These are phyloP conservation scores for Saitozyma sp. DNA, from an alignment of 768 basidiomycete species.

Conservation along the genomic window DNA sequence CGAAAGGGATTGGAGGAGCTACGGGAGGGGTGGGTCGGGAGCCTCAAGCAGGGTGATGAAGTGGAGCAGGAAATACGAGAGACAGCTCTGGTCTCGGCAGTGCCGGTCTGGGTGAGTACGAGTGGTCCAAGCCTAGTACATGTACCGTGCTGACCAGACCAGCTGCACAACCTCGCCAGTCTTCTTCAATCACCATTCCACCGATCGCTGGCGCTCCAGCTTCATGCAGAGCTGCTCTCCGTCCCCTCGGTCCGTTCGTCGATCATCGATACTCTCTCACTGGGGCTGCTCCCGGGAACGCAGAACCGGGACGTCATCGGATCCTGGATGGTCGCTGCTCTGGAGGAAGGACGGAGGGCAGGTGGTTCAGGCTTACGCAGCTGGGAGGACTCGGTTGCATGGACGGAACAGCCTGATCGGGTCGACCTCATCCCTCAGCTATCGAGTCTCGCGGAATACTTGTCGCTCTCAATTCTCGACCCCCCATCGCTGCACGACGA, in stretches of 20 bases:
- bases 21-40: constrained; percentile 66
- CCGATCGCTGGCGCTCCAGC: constrained; percentile 63
- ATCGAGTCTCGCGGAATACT: constrained; percentile 40
- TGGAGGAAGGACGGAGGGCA: constrained; percentile 47
- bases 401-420: constrained; percentile 9
- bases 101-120: constrained; percentile 80
- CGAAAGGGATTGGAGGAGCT: constrained; percentile 82
- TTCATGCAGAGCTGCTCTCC: constrained; percentile 67
- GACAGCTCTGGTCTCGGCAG: constrained; percentile 39
- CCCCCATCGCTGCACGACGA: constrained; percentile 48
- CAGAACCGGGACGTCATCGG: constrained; percentile 52
- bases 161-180: constrained; percentile 85
- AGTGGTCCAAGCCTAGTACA: neutral
- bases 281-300: constrained; percentile 44
- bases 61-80: constrained; percentile 60
- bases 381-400: constrained; percentile 36
- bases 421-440: constrained; percentile 42
- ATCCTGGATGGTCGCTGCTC: constrained; percentile 48
- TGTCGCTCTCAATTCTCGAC: constrained; percentile 46
- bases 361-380: constrained; percentile 34
- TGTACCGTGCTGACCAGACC: constrained; percentile 3
- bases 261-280: constrained; percentile 35
- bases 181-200: constrained; percentile 78
- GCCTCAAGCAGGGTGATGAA: constrained; percentile 51
- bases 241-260: constrained; percentile 57